Base-by-base conservation (phyloP, 495 filamentous ascomycete genomes). In the Xylaria bambusicola region DNA sequence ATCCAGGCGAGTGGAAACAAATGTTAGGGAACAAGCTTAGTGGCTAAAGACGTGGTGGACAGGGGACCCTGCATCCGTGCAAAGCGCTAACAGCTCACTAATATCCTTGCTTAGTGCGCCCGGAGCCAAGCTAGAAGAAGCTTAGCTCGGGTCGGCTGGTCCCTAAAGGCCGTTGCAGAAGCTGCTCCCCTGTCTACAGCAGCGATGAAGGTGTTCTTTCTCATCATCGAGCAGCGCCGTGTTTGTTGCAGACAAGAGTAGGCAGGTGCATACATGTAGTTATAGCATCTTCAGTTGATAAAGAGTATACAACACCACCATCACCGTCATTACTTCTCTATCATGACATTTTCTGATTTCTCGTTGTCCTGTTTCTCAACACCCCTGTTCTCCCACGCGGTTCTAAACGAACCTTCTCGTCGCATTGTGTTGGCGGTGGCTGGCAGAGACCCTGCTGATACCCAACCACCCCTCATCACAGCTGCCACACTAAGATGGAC, bases 391-490 rank as follows among this genome's bases (percentile, higher is more conserved):
- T 31, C 50, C 29, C 24, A 52, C 20, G 29, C 29, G 18, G 41
- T 26, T 35, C 46, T 15, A 23, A 52, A n/a, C 21, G 42, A 47
- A 21, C 7, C 13, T 9, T 38, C 27, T 38, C 9, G 36, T 59
- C 36, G 46, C 23, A n/a, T 38, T 36, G 15, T 6, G 51, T 40
- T 31, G 9, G 48, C 33, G 58, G 58, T 54, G 58, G 58, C 58
- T 61, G 58, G 58, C 23, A 26, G n/a, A 48, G 26, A 7, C 26
- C 27, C 21, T 26, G 51, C 31, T 10, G 3, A 21, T 8, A 12
- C 58, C 58, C 58, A 61, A 61, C 58, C 58, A 60, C 58, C 58
- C 58, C 35, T 17, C 58, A 48, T 61, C 58, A 45, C 42, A 42
- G 47, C 42, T 45, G 52, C 50, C 58, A 50, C 44, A 18, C 23